Evolutionary conservation across 495 filamentous ascomycete genomes (phyloP), one percentile per base, ranked within the genome.

Genomic region (Sporormia fimetaria): DNA sequence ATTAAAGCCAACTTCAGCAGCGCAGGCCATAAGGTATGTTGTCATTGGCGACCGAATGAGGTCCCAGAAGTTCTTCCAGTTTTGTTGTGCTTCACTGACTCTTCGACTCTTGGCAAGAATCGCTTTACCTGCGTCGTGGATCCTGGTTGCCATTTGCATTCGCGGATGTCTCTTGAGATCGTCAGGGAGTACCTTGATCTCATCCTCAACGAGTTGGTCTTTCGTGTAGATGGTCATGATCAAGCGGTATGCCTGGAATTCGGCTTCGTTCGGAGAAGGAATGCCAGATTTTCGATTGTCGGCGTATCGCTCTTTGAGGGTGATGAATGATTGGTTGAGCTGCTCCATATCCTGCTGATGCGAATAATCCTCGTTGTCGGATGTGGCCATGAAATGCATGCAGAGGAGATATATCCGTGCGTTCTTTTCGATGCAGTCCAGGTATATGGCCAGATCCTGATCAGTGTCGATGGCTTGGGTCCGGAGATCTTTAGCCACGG

Each of bases 321-420:
- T 92, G 4, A 90, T 68, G 35, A 95, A 70, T 0, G 87, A 83
- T 51, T 87, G 83, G 49, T 81, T 80, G 10, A 99, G 70, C 53
- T 96, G 92, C 59, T 99, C 87, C 15, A 83, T 72, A 57, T 99
- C 92, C 58, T 95, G 88, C 38, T 87, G 82, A 34, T 75, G 74
- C 27, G 80, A 78, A 55, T 94, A 96, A 23, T 33, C 27, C 9
- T n/a, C 10, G n/a, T 74, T 76, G 29, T 81, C 74, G 0, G 62
- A 63, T 21, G 64, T 71, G 0, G 83, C 81, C 36, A 96, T 73
- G 32, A 88, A 70, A 59, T 99, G 92, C 9, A 94, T 68, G 3
- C 85, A 78, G 2, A 86, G 65, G 27, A 93, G 87, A 53, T 96
- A 92, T 42, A 95, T 93, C 25, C 92, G 80, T 11, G 83, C 80